A percentile compares a stretch with the other conserved stretches of the same genome.
These are phyloP conservation scores for Pyrus bretschneideri DNA, from an alignment of 306 rosid species.

Conservation along the genomic window DNA sequence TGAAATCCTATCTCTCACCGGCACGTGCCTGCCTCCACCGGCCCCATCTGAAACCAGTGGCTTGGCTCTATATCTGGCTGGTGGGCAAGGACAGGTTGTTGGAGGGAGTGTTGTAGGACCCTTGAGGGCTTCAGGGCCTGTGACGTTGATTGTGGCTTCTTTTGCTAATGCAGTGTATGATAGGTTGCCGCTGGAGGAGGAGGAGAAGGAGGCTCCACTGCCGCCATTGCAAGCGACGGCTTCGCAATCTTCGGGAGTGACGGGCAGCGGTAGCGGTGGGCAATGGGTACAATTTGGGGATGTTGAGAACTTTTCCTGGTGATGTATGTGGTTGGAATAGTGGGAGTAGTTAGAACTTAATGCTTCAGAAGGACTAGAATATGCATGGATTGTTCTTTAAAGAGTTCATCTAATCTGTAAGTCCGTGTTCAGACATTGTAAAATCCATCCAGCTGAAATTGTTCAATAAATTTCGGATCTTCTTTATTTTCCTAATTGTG, in stretches of 20 bases:
- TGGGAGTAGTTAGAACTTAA: background rate
- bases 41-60: constrained; percentile 28
- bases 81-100: constrained; percentile 33
- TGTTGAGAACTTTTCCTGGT: background rate
- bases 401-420: too few species aligned
- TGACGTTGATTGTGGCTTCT: constrained; percentile 33
- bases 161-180: constrained; percentile 35
- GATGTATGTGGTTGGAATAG: constrained; percentile 23
- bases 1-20: constrained; percentile 32
- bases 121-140: constrained; percentile 30
- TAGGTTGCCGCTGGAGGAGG: constrained; percentile 32
- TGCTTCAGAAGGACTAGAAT: background rate
- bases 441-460: background rate
- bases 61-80: constrained; percentile 22
- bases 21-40: constrained; percentile 35
- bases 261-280: background rate
- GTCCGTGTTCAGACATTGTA: background rate
- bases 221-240: background rate
- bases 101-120: constrained; percentile 36
- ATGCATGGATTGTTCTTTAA: too few species aligned
- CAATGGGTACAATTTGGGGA: constrained; percentile 18
- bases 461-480: background rate
- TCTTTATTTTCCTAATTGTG: background rate
- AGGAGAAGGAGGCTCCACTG: background rate
- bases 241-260: constrained; percentile 15